These are phyloP conservation scores for Scleroderma citrinum DNA, from an alignment of 768 basidiomycete species.

Conservation along the genomic window DNA sequence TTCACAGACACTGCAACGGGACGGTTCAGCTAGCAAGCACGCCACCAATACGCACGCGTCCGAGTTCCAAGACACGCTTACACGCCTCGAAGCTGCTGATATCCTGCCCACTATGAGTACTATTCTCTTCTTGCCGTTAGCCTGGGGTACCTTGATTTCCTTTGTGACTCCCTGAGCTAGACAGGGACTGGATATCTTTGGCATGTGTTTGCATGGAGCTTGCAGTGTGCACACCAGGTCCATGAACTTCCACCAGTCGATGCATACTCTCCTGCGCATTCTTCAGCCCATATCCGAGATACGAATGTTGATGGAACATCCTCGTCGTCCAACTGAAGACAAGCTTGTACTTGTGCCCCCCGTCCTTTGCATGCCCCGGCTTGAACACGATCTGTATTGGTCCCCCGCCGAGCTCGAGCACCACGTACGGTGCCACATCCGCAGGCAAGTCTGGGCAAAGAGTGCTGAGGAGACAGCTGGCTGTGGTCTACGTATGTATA, in stretches of 20 bases:
- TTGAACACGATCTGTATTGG: constrained; percentile 98
- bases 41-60: constrained; percentile 61
- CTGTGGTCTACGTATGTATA: constrained; percentile 98
- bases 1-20: constrained; percentile 62
- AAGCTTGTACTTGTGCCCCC: constrained; percentile 89
- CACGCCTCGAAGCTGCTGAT: constrained; percentile 85
- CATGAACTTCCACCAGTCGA: constrained; percentile 87
- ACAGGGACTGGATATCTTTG: constrained; percentile 62
- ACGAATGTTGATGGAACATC: constrained; percentile 94
- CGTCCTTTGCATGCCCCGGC: constrained; percentile 59
- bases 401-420: constrained; percentile 93
- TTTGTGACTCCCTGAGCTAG: constrained; percentile 60
- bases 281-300: constrained; percentile 96
- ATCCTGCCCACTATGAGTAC: constrained; percentile 83
- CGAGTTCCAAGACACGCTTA: constrained; percentile 70
- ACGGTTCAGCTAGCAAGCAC: not conserved
- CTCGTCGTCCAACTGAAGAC: constrained; percentile 64
- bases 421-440: constrained; percentile 64
- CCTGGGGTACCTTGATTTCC: constrained; percentile 55
- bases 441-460: constrained; percentile 50
- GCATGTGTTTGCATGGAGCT: constrained; percentile 13
- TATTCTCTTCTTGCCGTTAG: constrained; percentile 39
- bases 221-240: constrained; percentile 35
- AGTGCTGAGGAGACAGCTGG: constrained; percentile 82
- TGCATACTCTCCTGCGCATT: constrained; percentile 79